These are phyloP conservation scores for Cytospora piceae DNA, from an alignment of 2,329 filamentous ascomycete genomes.

Conservation along the genomic window DNA sequence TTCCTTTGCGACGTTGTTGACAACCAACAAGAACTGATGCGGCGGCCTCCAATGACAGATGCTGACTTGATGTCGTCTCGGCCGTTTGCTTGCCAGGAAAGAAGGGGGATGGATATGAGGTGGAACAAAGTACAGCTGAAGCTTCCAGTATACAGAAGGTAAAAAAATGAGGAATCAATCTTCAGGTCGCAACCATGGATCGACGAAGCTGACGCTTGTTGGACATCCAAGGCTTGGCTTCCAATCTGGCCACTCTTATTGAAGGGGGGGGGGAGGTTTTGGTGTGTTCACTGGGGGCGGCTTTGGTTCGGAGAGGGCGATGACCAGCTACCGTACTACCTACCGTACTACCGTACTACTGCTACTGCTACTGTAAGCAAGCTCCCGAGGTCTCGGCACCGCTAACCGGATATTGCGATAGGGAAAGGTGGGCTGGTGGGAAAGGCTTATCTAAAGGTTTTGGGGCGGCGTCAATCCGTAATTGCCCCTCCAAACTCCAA, in stretches of 20 bases:
- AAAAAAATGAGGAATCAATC: too few species aligned
- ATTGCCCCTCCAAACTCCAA: slow-evolving; percentile 18
- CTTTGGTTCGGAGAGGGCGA: too few species aligned
- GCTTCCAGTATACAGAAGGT: too few species aligned
- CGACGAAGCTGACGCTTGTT: background rate
- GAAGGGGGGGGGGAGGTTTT: background rate
- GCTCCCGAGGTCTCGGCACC: background rate
- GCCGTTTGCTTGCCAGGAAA: too few species aligned
- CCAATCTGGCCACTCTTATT: background rate
- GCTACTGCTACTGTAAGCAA: background rate
- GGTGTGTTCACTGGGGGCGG: too few species aligned
- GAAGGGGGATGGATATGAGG: too few species aligned
- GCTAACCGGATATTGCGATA: slow-evolving; percentile 7
- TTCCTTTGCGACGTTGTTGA: too few species aligned
- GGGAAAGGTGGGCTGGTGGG: background rate
- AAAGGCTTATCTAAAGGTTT: background rate
- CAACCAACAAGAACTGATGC: too few species aligned
- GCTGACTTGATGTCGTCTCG: too few species aligned
- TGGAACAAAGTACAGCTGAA: too few species aligned
- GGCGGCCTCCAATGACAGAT: too few species aligned
- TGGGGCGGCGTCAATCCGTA: slow-evolving; percentile 8
- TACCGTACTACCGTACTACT: background rate
- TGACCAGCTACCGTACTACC: background rate
- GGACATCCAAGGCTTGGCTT: background rate
- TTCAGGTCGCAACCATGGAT: too few species aligned